phyloP scores from a whole-genome alignment of 108 stramenopile species.

The Discostella stelligeroides region DNA sequence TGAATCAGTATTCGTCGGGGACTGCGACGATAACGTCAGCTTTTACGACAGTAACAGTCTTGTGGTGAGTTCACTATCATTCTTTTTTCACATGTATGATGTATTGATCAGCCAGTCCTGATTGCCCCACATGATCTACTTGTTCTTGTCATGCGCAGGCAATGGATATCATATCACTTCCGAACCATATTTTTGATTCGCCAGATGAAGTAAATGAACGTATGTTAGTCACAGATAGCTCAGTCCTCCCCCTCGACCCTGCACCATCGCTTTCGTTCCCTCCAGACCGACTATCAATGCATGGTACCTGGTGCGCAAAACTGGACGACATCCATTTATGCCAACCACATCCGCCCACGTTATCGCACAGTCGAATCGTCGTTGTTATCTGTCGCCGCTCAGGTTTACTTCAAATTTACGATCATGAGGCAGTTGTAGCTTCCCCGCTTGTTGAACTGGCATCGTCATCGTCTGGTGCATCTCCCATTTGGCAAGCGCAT shows the following conservation, averaged over 20 bases:
- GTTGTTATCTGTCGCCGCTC: slow-evolving; percentile 74
- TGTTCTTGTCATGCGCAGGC: background rate
- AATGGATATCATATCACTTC: slow-evolving; percentile 44
- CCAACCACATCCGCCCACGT: background rate
- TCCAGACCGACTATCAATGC: slow-evolving; percentile 49
- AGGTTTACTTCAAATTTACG: slow-evolving; percentile 69
- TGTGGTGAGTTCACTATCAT: slow-evolving; percentile 45
- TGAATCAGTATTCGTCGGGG: slow-evolving; percentile 38
- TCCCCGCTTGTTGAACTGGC: slow-evolving; percentile 14
- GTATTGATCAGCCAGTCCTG: slow-evolving; percentile 43
- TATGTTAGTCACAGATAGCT: background rate
- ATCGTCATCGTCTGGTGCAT: slow-evolving; percentile 15
- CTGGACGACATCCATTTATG: slow-evolving; percentile 6
- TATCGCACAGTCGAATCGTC: slow-evolving; percentile 29
- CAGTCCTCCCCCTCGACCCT: slow-evolving; percentile 10
- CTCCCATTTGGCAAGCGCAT: slow-evolving; percentile 60
- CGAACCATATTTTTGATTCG: slow-evolving; percentile 33
- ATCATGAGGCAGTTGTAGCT: slow-evolving; percentile 27
- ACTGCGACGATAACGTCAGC: slow-evolving; percentile 33
- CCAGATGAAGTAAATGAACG: slow-evolving; percentile 10
- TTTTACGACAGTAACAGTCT: slow-evolving; percentile 63
- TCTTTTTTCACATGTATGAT: too few species aligned
- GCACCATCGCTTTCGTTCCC: slow-evolving; percentile 40
- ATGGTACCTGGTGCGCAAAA: slow-evolving; percentile 46
- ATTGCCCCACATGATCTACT: slow-evolving; percentile 37